Percentiles rank a stretch among this genome's conserved stretches.
These are phyloP conservation scores for Coniochaeta ligniaria DNA, from an alignment of 2,329 filamentous ascomycete genomes.

Conservation along the genomic window DNA sequence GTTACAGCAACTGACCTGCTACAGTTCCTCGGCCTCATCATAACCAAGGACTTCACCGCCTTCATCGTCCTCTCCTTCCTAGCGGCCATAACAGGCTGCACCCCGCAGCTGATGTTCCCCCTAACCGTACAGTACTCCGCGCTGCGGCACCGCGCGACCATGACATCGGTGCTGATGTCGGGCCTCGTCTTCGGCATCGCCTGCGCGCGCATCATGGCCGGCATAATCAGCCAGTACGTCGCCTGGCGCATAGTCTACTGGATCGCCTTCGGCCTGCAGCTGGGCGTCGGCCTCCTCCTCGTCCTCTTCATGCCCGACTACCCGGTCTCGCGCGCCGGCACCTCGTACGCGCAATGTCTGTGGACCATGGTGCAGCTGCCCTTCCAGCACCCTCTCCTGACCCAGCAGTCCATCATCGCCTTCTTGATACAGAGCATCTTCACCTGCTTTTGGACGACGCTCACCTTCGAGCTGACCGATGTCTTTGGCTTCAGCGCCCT, in stretches of 20 bases:
- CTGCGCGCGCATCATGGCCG: conserved; percentile 63
- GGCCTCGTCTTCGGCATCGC: conserved; percentile 67
- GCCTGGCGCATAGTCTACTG: conserved; percentile 70
- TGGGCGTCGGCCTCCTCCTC: conserved; percentile 47
- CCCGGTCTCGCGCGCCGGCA: conserved; percentile 58
- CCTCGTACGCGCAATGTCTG: conserved; percentile 22
- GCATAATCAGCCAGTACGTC: conserved; percentile 63
- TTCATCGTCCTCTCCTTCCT: conserved; percentile 66
- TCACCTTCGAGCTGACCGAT: conserved; percentile 1
- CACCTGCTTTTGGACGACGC: conserved; percentile 1
- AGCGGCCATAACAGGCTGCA: conserved; percentile 64
- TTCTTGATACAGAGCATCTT: background rate
- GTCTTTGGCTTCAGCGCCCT: background rate
- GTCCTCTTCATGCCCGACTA: conserved; percentile 70
- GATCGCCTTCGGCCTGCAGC: conserved; percentile 61
- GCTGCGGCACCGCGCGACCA: conserved; percentile 55
- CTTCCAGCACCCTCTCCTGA: background rate
- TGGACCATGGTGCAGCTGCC: conserved; percentile 1
- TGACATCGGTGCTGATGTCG: conserved; percentile 63
- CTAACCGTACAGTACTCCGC: conserved; percentile 69
- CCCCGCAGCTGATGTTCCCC: conserved; percentile 69
- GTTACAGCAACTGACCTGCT: background rate
- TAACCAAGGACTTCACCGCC: conserved; percentile 53
- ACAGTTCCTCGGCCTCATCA: conserved; percentile 58
- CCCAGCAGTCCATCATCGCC: background rate